These are phyloP conservation scores for Penstemon davidsonii DNA, from an alignment of 257 asterid species.

Conservation along the genomic window DNA sequence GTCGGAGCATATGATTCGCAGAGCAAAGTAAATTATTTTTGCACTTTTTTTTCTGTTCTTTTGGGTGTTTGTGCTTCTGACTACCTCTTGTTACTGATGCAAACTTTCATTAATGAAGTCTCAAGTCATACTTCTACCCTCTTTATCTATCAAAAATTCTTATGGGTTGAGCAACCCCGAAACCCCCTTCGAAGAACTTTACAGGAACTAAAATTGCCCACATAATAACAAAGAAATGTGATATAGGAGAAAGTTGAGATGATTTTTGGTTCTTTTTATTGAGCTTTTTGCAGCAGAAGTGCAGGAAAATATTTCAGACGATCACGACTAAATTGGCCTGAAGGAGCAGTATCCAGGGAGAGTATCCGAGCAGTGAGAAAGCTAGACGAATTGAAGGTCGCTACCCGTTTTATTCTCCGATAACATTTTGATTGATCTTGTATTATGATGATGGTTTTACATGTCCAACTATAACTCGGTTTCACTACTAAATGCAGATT, in stretches of 20 bases:
- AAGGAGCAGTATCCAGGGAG: conserved; percentile 61
- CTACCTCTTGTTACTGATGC: neutral
- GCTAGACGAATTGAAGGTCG: conserved; percentile 48
- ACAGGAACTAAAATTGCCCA: neutral
- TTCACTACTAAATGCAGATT: conserved; percentile 40
- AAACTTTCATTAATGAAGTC: neutral
- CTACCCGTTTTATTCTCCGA: neutral
- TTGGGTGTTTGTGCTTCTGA: neutral
- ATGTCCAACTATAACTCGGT: conserved; percentile 2
- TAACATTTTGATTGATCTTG: neutral
- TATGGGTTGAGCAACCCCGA: neutral
- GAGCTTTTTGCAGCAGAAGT: conserved; percentile 40
- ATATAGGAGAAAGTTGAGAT: conserved; percentile 17
- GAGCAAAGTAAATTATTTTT: conserved; percentile 37
- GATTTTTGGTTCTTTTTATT: conserved; percentile 15
- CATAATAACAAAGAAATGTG: neutral
- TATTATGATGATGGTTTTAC: neutral
- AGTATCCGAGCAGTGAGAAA: conserved; percentile 55
- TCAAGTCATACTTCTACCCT: neutral
- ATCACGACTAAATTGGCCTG: conserved; percentile 54
- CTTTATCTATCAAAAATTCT: neutral
- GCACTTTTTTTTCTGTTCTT: neutral
- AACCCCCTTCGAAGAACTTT: neutral
- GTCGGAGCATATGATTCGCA: conserved; percentile 54
- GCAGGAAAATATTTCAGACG: conserved; percentile 50